Percentiles rank a stretch among this genome's conserved stretches.
Conservation (phyloP, 495 filamentous ascomycete genomes). For the Xylaria flabelliformis region DNA sequence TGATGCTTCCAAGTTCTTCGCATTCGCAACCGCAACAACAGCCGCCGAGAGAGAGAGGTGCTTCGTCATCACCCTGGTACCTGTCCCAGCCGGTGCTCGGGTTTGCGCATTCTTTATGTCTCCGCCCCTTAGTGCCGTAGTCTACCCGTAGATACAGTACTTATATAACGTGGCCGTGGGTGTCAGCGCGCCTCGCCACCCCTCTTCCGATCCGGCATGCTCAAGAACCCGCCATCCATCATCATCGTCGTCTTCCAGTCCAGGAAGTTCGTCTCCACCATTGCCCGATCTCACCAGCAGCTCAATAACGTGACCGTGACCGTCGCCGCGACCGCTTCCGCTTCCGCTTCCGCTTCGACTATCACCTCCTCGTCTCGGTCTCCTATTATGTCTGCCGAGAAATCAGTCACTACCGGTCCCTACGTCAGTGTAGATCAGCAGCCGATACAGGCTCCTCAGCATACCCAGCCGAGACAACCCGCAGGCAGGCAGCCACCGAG, state of each 20-base stretch:
- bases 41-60: background rate
- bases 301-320: conserved; percentile 17
- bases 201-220: conserved; percentile 41
- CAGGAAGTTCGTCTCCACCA: conserved; percentile 39
- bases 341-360: background rate
- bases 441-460: conserved; percentile 26
- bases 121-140: conserved; percentile 3
- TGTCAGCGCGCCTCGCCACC: conserved; percentile 31
- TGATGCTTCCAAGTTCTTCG: background rate
- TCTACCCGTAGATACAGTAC: background rate
- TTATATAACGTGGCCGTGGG: conserved; percentile 27
- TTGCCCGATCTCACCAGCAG: conserved; percentile 34
- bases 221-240: conserved; percentile 37
- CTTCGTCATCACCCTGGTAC: conserved; percentile 23
- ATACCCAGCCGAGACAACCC: conserved; percentile 27
- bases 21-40: background rate
- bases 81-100: background rate
- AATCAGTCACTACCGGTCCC: conserved; percentile 23
- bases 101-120: conserved; percentile 24
- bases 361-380: conserved; percentile 22
- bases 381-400: conserved; percentile 23
- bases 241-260: conserved; percentile 34
- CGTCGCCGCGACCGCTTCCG: background rate
- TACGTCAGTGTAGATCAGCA: conserved; percentile 27
- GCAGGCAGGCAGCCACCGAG: conserved; percentile 23